A percentile compares a stretch with the other conserved stretches of the same genome.
Conservation (phyloP, 805 yeast species). For the Myxozyma kluyveri region DNA sequence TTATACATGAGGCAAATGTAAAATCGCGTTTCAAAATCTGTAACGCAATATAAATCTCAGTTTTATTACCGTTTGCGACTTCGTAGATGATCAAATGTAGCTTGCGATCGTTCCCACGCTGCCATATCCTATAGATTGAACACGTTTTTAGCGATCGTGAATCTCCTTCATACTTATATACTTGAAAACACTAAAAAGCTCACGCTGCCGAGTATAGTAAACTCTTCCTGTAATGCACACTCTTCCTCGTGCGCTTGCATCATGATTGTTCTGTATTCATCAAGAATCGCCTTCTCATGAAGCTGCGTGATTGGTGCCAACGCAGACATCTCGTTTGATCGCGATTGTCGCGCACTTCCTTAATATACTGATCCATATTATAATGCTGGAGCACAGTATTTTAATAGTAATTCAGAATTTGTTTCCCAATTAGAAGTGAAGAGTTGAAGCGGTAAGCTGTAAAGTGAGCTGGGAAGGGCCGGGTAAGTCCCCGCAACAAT, state of each 20-base stretch:
- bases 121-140: constrained; percentile 3
- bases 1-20: too few relatives aligned
- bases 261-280: constrained; percentile 17
- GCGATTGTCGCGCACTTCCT: too few relatives aligned
- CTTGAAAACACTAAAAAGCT: constrained; percentile 4
- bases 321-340: not conserved
- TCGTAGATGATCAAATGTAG: constrained; percentile 17
- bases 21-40: not conserved
- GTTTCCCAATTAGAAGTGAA: too few relatives aligned
- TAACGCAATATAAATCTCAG: not conserved
- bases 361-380: too few relatives aligned
- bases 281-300: constrained; percentile 8
- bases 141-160: not conserved
- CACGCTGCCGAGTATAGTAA: constrained; percentile 5
- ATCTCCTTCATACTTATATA: not conserved
- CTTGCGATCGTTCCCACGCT: constrained; percentile 17
- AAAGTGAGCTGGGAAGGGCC: too few relatives aligned
- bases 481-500: too few relatives aligned
- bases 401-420: too few relatives aligned
- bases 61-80: constrained; percentile 19
- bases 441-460: too few relatives aligned
- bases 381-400: too few relatives aligned
- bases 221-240: constrained; percentile 11
- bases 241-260: constrained; percentile 16
- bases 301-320: not conserved